Conservation (phyloP, 768 basidiomycete genomes). For the Termitomyces sp. region DNA sequence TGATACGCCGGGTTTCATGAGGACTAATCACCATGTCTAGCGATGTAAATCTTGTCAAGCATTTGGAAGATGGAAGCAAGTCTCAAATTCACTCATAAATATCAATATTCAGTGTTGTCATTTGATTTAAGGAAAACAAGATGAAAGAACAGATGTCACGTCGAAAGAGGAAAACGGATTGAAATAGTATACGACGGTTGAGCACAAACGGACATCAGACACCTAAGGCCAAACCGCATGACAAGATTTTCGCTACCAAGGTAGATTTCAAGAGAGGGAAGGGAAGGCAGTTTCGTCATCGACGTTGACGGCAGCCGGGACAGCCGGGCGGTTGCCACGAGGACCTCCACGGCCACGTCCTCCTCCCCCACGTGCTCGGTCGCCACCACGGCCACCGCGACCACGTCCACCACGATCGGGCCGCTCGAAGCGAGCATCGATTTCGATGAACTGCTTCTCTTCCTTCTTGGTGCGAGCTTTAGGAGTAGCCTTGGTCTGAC, state of each 20-base stretch:
- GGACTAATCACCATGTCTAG: slow-evolving; percentile 50
- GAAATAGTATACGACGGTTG: slow-evolving; percentile 13
- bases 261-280: slow-evolving; percentile 53
- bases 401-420: slow-evolving; percentile 66
- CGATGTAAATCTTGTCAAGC: slow-evolving; percentile 60
- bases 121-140: slow-evolving; percentile 18
- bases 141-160: slow-evolving; percentile 12
- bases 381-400: slow-evolving; percentile 42
- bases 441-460: slow-evolving; percentile 88
- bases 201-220: slow-evolving; percentile 12
- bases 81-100: too few species aligned
- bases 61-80: too few species aligned
- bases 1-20: neutral
- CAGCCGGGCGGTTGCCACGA: slow-evolving; percentile 36
- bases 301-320: slow-evolving; percentile 50
- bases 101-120: too few species aligned
- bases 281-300: slow-evolving; percentile 88
- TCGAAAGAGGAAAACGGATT: slow-evolving; percentile 11
- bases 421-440: slow-evolving; percentile 85
- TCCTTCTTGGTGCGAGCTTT: slow-evolving; percentile 77
- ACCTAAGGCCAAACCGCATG: slow-evolving; percentile 8
- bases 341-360: slow-evolving; percentile 35
- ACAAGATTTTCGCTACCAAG: slow-evolving; percentile 11
- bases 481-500: slow-evolving; percentile 56
- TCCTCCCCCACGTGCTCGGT: slow-evolving; percentile 19